These are phyloP conservation scores for Penicillium griseofulvum DNA, from an alignment of 2,329 filamentous ascomycete species.

Conservation along the genomic window DNA sequence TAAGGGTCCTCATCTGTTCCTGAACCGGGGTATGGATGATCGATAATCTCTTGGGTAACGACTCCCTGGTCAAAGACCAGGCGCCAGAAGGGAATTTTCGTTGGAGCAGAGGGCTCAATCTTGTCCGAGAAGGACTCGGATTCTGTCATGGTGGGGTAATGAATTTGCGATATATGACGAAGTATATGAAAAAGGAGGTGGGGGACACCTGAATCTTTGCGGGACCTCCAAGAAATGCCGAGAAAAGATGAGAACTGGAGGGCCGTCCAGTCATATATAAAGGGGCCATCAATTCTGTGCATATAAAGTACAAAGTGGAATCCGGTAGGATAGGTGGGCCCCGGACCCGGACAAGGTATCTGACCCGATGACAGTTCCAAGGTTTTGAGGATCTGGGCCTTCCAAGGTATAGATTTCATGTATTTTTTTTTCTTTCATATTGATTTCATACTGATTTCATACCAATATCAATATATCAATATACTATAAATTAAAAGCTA, in stretches of 20 bases:
- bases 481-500: background rate
- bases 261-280: background rate
- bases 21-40: constrained; percentile 56
- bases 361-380: background rate
- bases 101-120: constrained; percentile 26
- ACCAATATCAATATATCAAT: too few species aligned
- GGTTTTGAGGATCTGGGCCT: background rate
- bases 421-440: background rate
- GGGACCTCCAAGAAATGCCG: background rate
- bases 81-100: constrained; percentile 46
- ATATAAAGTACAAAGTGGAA: background rate
- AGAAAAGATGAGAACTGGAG: background rate
- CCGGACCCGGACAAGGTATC: background rate
- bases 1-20: constrained; percentile 68
- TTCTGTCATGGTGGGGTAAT: constrained; percentile 28
- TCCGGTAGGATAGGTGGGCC: background rate
- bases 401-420: background rate
- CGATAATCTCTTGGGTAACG: constrained; percentile 57
- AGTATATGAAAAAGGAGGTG: background rate
- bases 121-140: constrained; percentile 26
- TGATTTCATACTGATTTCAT: background rate
- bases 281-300: background rate
- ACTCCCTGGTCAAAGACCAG: constrained; percentile 59
- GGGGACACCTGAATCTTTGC: background rate
- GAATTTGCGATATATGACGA: background rate